Percentiles rank a stretch among this genome's conserved stretches.
These are phyloP conservation scores for Lachnellula cervina DNA, from an alignment of 2,329 filamentous ascomycete species.

Conservation along the genomic window DNA sequence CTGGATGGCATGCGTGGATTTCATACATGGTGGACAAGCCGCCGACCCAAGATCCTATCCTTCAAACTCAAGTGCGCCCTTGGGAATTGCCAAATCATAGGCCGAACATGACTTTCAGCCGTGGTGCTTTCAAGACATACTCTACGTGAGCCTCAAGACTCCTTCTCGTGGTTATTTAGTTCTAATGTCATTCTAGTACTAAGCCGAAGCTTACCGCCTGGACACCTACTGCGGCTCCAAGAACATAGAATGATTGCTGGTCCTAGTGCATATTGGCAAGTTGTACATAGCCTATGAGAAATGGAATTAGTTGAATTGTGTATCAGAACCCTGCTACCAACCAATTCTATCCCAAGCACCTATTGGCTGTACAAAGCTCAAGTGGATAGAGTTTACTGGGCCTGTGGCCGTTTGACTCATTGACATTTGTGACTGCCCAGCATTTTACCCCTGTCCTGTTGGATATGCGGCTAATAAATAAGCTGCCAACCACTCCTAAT, in stretches of 20 bases:
- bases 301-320: slow-evolving; percentile 8
- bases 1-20: slow-evolving; percentile 98
- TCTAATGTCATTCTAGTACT: slow-evolving; percentile 34
- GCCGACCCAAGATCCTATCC: slow-evolving; percentile 68
- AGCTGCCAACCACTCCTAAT: too few species aligned
- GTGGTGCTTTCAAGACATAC: slow-evolving; percentile 86
- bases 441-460: background rate
- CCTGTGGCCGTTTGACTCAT: background rate
- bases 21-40: slow-evolving; percentile 88
- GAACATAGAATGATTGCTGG: slow-evolving; percentile 14
- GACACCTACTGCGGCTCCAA: slow-evolving; percentile 39
- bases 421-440: background rate
- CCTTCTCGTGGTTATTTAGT: background rate
- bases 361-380: background rate
- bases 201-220: slow-evolving; percentile 51
- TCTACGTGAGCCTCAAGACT: slow-evolving; percentile 69
- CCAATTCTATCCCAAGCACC: background rate
- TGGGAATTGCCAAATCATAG: slow-evolving; percentile 73
- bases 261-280: slow-evolving; percentile 1
- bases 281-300: slow-evolving; percentile 26
- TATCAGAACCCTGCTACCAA: background rate
- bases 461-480: too few species aligned
- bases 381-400: background rate
- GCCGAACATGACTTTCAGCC: slow-evolving; percentile 69
- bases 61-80: slow-evolving; percentile 59